Base-by-base conservation (phyloP, 352 stramenopile species). In the Globisporangium cystogenes region DNA sequence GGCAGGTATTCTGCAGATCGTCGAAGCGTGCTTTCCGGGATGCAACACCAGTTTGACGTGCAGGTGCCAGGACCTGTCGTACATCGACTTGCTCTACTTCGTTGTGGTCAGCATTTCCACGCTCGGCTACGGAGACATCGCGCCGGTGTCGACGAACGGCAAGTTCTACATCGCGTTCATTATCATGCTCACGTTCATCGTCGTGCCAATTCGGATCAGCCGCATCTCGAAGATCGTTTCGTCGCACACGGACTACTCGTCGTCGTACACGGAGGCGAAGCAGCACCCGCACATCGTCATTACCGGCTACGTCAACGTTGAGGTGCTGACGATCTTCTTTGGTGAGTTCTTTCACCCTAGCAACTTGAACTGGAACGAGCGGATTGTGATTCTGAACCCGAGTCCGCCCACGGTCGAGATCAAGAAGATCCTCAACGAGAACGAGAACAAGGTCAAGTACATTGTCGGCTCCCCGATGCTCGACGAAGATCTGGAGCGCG, bases 71-170 rank as follows among this genome's bases (percentile, higher is more conserved):
- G 67, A 85, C 48, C 64, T 86, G 20, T 72, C 70, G 16, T 89
- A 86, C 56, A 67, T 87, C 29, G 74, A 92, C 49, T 76, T 87
- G 55, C 67, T 92, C 24, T 92, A 92, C 60, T 90, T 90, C 53
- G 77, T 87, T 20, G 70, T 92, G 23, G 82, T 92, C n/a, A 92
- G 80, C 33, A 92, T 93, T 33, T 90, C 82, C 3, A 93, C 85
- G 5, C 68, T 95, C 11, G 84, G 85, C 3, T 95, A 93, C 52
- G 85, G 85, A 4, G 85, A 95, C 48, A 86, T 95, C 21, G 66
- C 66, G 16, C 82, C 81, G 0, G 65, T 81, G 52, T 90, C 83
- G 7, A 68, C 53, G 2, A 69, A 57, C 1, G 84, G 85, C n/a
- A 87, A 87, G 44, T 82, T 89, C 23, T 64, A 88, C 46, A 86